These are phyloP conservation scores for Protomyces lactucae-debilis DNA, from an alignment of 1,139 yeast genomes.

Conservation along the genomic window DNA sequence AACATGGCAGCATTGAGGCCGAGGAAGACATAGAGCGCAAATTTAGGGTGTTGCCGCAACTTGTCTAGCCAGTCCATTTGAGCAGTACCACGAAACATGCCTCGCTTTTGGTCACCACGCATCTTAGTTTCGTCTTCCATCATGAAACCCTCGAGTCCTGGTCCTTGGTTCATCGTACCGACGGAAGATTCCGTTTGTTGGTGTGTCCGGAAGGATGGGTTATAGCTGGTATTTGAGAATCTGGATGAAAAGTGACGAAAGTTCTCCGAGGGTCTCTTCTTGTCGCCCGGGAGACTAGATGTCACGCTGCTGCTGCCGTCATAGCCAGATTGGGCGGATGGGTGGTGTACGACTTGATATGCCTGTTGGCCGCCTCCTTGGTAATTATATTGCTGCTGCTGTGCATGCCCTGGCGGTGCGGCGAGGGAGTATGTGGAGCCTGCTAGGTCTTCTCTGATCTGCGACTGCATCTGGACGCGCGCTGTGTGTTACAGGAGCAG, in stretches of 20 bases:
- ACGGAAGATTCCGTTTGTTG: not conserved
- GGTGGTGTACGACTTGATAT: slow-evolving; percentile 6
- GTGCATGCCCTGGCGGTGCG: slow-evolving; percentile 21
- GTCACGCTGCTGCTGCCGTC: slow-evolving; percentile 12
- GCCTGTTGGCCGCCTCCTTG: not conserved
- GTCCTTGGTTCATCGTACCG: not conserved
- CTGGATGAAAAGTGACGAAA: slow-evolving; percentile 13
- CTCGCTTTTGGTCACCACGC: slow-evolving; percentile 15
- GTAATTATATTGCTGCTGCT: not conserved
- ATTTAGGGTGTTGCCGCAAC: slow-evolving; percentile 12
- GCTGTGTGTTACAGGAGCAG: no score
- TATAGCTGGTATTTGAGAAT: slow-evolving; percentile 23
- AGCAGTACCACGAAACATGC: slow-evolving; percentile 2
- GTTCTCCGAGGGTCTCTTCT: slow-evolving; percentile 5
- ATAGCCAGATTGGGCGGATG: not conserved
- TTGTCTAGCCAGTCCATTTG: slow-evolving; percentile 23
- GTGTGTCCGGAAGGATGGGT: not conserved
- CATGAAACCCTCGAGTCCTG: slow-evolving; percentile 12
- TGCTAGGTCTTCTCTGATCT: slow-evolving; percentile 20
- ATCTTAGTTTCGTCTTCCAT: slow-evolving; percentile 1
- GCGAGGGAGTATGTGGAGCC: slow-evolving; percentile 2
- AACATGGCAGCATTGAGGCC: slow-evolving; percentile 22
- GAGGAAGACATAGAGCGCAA: slow-evolving; percentile 21
- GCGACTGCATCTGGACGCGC: slow-evolving; percentile 12
- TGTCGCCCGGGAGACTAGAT: not conserved